Evolutionary conservation across 1,284 basidiomycete species (phyloP), one percentile per base, ranked within the genome.

Genomic region (Ganoderma boninense): DNA sequence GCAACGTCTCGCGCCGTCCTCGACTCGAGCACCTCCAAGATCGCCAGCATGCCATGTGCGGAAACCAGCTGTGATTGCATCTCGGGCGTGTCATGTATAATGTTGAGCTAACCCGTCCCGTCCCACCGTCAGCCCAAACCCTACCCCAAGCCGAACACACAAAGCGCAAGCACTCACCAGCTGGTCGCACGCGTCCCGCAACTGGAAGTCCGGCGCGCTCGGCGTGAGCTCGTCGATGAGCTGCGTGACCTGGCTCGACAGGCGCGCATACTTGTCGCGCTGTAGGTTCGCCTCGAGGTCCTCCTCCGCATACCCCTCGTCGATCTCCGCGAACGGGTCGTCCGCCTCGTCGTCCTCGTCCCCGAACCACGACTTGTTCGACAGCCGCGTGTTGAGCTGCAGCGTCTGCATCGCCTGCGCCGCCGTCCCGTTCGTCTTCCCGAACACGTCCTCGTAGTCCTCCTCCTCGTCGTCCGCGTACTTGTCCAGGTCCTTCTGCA

Each of bases 281-380:
- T 95, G 90, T 8, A 98, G 84, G 75, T 97, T 97, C 1, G 95
- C 89, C 78, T 97, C 96, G 5, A 97, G 85, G 75, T 96, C 94
- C 74, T 95, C 94, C 77, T 96, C 94, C 2, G 90, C 90, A 72
- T 95, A 96, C 40, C 93, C 95, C 84, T 96, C 95, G 75, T 97
- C 95, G 72, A 97, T 96, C 92, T 97, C 96, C 0, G 97, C 96
- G 77, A 98, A 98, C 0, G 97, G 96, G 84, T 98, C 97, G 69
- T 95, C 95, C 62, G 96, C 95, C 70, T 97, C 95, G 4, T 94
- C 89, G 38, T 92, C 92, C 64, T 95, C 94, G 8, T 92, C 94
- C 78, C 87, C 23, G 78, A 94, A 92, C 95, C 95, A 97, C 29
- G 95, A 95, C 80, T 90, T 92, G 79, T 93, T 96, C 29, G 95